A percentile compares a stretch with the other conserved stretches of the same genome.
Evolutionary conservation across 1,284 basidiomycete genomes (phyloP).

Genomic region (Apiotrichum siamense): DNA sequence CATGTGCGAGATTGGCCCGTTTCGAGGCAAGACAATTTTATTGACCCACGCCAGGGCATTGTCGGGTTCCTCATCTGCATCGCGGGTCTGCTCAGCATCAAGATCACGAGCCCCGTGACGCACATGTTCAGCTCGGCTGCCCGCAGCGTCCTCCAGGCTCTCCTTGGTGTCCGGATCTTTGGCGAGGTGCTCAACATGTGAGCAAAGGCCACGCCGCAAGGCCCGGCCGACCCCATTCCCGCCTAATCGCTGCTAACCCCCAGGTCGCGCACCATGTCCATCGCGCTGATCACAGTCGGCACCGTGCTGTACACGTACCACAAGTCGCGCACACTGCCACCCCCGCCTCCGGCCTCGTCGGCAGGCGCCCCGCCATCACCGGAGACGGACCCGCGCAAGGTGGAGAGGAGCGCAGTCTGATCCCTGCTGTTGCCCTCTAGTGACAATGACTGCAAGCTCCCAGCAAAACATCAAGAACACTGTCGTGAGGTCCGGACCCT

Average conservation of each 20-base stretch:
- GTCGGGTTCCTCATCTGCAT: conserved; percentile 26
- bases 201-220: background rate
- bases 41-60: conserved; percentile 14
- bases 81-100: conserved; percentile 25
- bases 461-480: too few relatives aligned
- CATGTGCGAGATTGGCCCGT: too few relatives aligned
- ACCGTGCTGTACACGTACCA: conserved; percentile 18
- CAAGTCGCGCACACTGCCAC: conserved; percentile 1
- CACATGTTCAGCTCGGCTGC: conserved; percentile 26
- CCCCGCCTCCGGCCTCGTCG: too few relatives aligned
- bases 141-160: conserved; percentile 20
- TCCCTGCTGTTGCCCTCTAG: too few relatives aligned
- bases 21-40: background rate
- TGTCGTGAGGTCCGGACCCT: too few relatives aligned
- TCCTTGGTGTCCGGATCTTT: conserved; percentile 8
- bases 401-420: too few relatives aligned
- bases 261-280: conserved; percentile 15
- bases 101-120: conserved; percentile 28
- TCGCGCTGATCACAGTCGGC: conserved; percentile 13
- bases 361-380: too few relatives aligned
- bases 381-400: too few relatives aligned
- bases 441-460: too few relatives aligned
- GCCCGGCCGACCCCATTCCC: background rate
- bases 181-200: background rate
- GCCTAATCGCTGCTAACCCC: background rate